These are phyloP conservation scores for Sugiyamaella japonica DNA, from an alignment of 1,139 yeast genomes.

Conservation along the genomic window DNA sequence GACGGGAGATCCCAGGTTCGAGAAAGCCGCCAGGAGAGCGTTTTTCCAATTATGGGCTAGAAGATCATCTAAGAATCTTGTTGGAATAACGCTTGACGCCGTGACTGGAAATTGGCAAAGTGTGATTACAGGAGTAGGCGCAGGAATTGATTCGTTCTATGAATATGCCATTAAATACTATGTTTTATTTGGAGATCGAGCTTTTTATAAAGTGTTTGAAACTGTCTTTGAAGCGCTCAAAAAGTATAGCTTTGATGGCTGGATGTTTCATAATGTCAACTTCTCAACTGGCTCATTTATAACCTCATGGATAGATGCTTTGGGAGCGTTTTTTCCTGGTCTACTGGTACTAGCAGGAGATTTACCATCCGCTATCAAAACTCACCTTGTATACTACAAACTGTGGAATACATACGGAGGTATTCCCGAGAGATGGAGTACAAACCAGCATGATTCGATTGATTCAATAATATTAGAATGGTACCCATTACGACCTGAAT, in stretches of 20 bases:
- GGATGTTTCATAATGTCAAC: constrained; percentile 65
- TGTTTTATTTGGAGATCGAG: constrained; percentile 67
- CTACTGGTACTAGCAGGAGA: constrained; percentile 79
- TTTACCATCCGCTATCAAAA: constrained; percentile 59
- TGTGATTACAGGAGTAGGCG: constrained; percentile 77
- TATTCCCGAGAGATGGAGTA: constrained; percentile 87
- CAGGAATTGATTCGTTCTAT: constrained; percentile 89
- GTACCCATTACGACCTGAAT: constrained; percentile 93
- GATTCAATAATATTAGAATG: constrained; percentile 57
- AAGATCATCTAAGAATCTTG: constrained; percentile 58
- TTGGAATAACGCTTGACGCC: constrained; percentile 81
- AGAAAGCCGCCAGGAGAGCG: constrained; percentile 58
- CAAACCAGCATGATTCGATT: constrained; percentile 31
- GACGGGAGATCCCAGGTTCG: constrained; percentile 74
- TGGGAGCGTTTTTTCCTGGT: constrained; percentile 89
- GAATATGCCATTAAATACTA: constrained; percentile 83
- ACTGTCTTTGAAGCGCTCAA: constrained; percentile 58
- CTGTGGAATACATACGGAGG: constrained; percentile 79
- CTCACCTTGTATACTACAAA: constrained; percentile 68
- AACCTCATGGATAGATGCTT: constrained; percentile 77
- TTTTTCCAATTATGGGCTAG: constrained; percentile 72
- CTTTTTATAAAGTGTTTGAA: constrained; percentile 60
- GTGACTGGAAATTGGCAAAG: constrained; percentile 57
- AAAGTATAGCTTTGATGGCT: constrained; percentile 50
- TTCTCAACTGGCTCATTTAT: constrained; percentile 51